A percentile compares a stretch with the other conserved stretches of the same genome.
phyloP scores from a whole-genome alignment of 768 basidiomycete genomes.

The Mycena kentingensis region DNA sequence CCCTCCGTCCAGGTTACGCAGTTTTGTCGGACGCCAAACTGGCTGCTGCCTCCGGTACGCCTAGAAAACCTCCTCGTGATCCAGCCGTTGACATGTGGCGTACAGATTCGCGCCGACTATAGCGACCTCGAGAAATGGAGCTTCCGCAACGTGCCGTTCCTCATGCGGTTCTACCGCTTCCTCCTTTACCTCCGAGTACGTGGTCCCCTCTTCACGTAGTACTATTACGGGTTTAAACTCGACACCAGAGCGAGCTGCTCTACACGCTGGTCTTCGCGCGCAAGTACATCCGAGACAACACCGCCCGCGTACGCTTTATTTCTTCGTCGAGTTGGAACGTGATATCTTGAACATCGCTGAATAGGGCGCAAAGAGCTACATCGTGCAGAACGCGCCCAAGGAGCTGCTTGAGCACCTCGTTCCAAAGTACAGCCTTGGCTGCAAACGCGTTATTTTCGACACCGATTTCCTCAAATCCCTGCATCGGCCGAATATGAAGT shows the following conservation, averaged over 20 bases:
- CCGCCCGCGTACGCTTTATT: conserved; percentile 1
- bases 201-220: neutral
- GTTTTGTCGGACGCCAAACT: conserved; percentile 62
- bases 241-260: conserved; percentile 10
- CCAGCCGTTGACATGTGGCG: neutral
- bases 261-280: conserved; percentile 9
- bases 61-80: neutral
- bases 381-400: conserved; percentile 43
- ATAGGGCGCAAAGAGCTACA: conserved; percentile 35
- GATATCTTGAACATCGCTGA: no score
- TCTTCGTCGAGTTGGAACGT: neutral
- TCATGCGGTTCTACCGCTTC: conserved; percentile 33
- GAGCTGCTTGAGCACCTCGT: conserved; percentile 47
- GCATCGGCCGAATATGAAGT: conserved; percentile 46
- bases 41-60: conserved; percentile 56
- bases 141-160: conserved; percentile 43
- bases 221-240: neutral
- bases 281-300: conserved; percentile 13
- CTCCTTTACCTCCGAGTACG: conserved; percentile 20
- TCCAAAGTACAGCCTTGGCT: conserved; percentile 56
- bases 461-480: conserved; percentile 47
- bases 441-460: conserved; percentile 56
- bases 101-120: conserved; percentile 31
- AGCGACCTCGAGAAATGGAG: conserved; percentile 38
- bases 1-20: conserved; percentile 53